Evolutionary conservation across 208 protist species (phyloP).

Genomic region (Trypanosoma grayi): DNA sequence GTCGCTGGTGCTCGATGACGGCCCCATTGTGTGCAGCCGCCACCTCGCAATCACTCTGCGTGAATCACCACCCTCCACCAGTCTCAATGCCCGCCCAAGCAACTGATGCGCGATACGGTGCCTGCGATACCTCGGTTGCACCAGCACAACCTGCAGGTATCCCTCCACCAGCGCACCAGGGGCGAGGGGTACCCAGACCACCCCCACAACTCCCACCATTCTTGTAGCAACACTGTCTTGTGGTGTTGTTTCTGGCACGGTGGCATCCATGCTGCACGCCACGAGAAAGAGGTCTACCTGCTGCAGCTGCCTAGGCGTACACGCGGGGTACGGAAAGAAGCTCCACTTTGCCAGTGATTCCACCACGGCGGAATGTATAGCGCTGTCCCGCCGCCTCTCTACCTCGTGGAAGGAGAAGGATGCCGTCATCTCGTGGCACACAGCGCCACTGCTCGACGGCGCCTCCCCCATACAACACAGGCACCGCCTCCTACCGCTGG

Average conservation of each 20-base stretch:
- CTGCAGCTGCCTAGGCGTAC: conserved; percentile 41
- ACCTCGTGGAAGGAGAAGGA: conserved; percentile 9
- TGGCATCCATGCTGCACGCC: conserved; percentile 1
- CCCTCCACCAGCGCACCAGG: conserved; percentile 40
- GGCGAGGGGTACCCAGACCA: conserved; percentile 67
- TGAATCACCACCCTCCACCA: background rate
- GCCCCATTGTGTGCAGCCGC: conserved; percentile 67
- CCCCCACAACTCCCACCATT: conserved; percentile 47
- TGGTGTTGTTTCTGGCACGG: background rate
- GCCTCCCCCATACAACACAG: background rate
- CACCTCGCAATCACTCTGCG: conserved; percentile 35
- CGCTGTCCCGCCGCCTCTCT: background rate
- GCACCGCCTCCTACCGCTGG: background rate
- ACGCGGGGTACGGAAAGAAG: conserved; percentile 62
- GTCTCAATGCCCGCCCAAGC: conserved; percentile 25
- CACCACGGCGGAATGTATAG: background rate
- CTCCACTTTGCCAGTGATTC: conserved; percentile 6
- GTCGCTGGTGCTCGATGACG: conserved; percentile 15
- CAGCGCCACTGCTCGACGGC: background rate
- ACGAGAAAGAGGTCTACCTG: conserved; percentile 51
- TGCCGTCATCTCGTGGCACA: background rate
- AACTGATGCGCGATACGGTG: conserved; percentile 35
- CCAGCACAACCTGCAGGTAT: conserved; percentile 76
- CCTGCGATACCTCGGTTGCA: conserved; percentile 29
- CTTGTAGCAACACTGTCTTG: background rate